Evolutionary conservation across 495 filamentous ascomycete genomes (phyloP).

Genomic region (Cercophora newfieldiana): DNA sequence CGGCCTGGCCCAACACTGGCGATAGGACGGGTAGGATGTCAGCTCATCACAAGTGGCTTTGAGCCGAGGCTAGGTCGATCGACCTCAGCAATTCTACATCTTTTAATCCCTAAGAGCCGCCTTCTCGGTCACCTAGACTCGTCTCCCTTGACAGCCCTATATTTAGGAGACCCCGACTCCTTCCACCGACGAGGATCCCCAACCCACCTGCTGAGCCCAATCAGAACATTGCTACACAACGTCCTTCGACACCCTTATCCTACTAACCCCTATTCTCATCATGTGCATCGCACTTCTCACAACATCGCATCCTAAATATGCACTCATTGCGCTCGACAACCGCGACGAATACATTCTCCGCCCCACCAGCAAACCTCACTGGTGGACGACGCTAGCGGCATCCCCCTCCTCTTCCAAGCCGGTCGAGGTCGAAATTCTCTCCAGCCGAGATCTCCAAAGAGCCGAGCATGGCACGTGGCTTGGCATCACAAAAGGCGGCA

Average conservation of each 20-base stretch:
- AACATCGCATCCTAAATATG: slow-evolving; percentile 86
- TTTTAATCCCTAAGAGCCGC: not conserved
- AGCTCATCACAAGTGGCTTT: not conserved
- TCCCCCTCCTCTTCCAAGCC: slow-evolving; percentile 15
- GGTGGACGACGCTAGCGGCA: slow-evolving; percentile 64
- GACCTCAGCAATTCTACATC: not conserved
- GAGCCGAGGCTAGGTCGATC: not conserved
- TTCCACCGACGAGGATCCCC: not conserved
- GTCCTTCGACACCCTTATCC: not conserved
- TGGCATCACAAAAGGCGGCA: slow-evolving; percentile 80
- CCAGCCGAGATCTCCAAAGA: slow-evolving; percentile 52
- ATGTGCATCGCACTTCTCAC: slow-evolving; percentile 96
- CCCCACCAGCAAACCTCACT: slow-evolving; percentile 78
- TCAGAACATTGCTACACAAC: not conserved
- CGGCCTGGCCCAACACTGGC: not conserved
- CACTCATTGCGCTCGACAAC: slow-evolving; percentile 88
- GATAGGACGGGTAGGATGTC: not conserved
- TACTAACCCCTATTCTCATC: slow-evolving; percentile 18
- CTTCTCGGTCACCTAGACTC: not conserved
- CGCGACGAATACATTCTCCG: slow-evolving; percentile 93
- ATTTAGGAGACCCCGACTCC: not conserved
- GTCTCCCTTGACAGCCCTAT: not conserved
- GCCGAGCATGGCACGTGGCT: slow-evolving; percentile 83
- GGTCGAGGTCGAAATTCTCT: slow-evolving; percentile 45
- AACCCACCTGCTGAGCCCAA: not conserved